These are phyloP conservation scores for Phytophthora ramorum DNA, from an alignment of 352 stramenopile genomes.

Conservation along the genomic window DNA sequence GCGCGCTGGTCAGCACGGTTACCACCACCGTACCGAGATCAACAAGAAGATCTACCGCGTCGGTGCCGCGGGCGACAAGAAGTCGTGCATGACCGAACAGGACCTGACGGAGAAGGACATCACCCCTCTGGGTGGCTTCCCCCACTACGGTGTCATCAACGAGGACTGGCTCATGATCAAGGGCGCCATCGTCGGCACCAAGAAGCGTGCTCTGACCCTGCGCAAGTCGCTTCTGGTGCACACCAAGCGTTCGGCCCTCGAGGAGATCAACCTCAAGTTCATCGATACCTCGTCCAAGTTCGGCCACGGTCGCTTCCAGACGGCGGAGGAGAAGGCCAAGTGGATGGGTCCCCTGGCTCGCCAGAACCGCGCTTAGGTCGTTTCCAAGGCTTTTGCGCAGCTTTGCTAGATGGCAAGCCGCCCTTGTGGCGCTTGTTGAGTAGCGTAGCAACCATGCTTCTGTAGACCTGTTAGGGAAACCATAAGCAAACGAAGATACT, in stretches of 20 bases:
- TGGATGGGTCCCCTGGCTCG: slow-evolving; percentile 97
- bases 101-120: slow-evolving; percentile 99
- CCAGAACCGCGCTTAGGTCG: slow-evolving; percentile 88
- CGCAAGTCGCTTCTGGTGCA: slow-evolving; percentile 98
- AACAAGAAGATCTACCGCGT: slow-evolving; percentile 99
- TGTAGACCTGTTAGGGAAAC: slow-evolving; percentile 22
- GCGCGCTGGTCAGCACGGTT: slow-evolving; percentile 99
- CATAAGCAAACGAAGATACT: slow-evolving; percentile 51
- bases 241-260: slow-evolving; percentile 97
- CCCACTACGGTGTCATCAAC: slow-evolving; percentile 99
- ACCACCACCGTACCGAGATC: slow-evolving; percentile 99
- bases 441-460: slow-evolving; percentile 30
- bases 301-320: slow-evolving; percentile 99
- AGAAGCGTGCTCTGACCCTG: slow-evolving; percentile 99
- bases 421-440: slow-evolving; percentile 23
- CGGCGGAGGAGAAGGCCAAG: slow-evolving; percentile 99
- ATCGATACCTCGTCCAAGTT: slow-evolving; percentile 99
- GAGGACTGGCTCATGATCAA: slow-evolving; percentile 99
- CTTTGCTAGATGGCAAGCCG: slow-evolving; percentile 26
- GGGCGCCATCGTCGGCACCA: slow-evolving; percentile 97
- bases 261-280: slow-evolving; percentile 97
- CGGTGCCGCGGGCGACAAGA: slow-evolving; percentile 92
- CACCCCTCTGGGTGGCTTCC: slow-evolving; percentile 99
- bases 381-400: slow-evolving; percentile 20
- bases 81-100: slow-evolving; percentile 97